A percentile compares a stretch with the other conserved stretches of the same genome.
These are phyloP conservation scores for Tubosaeta sp. DNA, from an alignment of 768 basidiomycete species.

Conservation along the genomic window DNA sequence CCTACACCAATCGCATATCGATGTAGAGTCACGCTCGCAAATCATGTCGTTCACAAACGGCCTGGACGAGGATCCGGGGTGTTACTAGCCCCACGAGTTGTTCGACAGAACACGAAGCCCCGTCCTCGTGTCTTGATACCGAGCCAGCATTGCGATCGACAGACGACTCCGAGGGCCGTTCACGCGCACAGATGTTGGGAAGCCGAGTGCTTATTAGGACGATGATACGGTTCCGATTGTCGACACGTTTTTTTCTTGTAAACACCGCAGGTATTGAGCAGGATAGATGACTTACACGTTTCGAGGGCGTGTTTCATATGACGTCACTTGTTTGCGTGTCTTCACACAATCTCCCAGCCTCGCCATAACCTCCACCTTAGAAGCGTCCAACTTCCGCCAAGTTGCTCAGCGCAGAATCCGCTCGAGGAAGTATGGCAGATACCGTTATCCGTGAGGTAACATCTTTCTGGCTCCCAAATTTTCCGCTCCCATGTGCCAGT, in stretches of 20 bases:
- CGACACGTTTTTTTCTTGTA: neutral
- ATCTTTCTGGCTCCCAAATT: neutral
- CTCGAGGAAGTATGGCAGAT: constrained; percentile 27
- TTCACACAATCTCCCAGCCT: constrained; percentile 6
- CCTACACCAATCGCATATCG: constrained; percentile 64
- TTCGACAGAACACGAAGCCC: constrained; percentile 51
- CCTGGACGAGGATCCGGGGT: constrained; percentile 64
- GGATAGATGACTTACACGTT: constrained; percentile 7
- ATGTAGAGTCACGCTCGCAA: constrained; percentile 57
- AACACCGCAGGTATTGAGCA: too few species aligned
- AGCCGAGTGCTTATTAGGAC: constrained; percentile 34
- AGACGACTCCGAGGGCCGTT: constrained; percentile 54
- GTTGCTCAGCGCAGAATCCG: constrained; percentile 1
- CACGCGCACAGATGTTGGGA: constrained; percentile 59
- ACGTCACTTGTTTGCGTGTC: constrained; percentile 17
- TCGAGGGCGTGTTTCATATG: constrained; percentile 10
- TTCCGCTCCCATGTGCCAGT: neutral
- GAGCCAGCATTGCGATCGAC: constrained; percentile 67
- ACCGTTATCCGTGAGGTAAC: constrained; percentile 42
- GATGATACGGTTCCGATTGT: too few species aligned
- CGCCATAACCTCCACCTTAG: constrained; percentile 16
- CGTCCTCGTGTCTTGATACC: constrained; percentile 39
- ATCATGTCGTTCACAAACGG: constrained; percentile 33
- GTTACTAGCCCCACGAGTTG: constrained; percentile 70
- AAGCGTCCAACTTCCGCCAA: constrained; percentile 3